These are phyloP conservation scores for Ascomycota sp. DNA, from an alignment of 2,329 filamentous ascomycete species.

Conservation along the genomic window DNA sequence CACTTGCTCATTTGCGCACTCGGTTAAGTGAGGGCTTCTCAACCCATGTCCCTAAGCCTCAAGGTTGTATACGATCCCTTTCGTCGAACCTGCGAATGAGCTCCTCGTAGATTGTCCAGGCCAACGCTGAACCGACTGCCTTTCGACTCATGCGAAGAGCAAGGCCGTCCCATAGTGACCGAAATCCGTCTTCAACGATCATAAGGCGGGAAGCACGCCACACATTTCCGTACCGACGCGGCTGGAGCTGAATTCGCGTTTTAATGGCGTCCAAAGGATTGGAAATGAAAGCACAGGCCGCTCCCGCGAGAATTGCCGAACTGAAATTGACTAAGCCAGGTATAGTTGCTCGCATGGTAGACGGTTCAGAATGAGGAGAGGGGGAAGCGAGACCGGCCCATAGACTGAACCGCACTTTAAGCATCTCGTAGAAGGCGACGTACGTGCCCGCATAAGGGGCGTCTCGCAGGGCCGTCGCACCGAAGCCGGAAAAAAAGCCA, in stretches of 20 bases:
- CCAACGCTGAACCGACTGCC: constrained; percentile 77
- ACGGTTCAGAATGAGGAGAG: constrained; percentile 2
- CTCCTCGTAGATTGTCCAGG: constrained; percentile 95
- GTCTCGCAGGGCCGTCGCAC: constrained; percentile 77
- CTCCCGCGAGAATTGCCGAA: constrained; percentile 61
- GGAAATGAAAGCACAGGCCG: constrained; percentile 64
- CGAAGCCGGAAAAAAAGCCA: constrained; percentile 84
- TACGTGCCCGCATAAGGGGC: constrained; percentile 94
- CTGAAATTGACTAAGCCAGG: constrained; percentile 59
- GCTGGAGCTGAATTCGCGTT: constrained; percentile 80
- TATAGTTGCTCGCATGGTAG: constrained; percentile 10
- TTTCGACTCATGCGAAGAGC: constrained; percentile 75
- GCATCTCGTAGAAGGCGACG: constrained; percentile 77
- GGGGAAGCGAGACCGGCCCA: constrained; percentile 2
- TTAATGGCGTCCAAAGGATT: constrained; percentile 97
- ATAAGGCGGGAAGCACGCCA: constrained; percentile 54
- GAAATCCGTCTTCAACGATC: constrained; percentile 57
- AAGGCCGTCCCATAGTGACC: constrained; percentile 67
- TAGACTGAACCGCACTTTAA: constrained; percentile 37
- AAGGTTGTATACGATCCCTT: no score
- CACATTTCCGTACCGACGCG: constrained; percentile 62
- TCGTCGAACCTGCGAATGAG: constrained; percentile 32
- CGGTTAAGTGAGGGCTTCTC: no score
- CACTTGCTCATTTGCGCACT: no score
- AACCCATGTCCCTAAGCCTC: no score